Percentiles rank a stretch among this genome's conserved stretches.
phyloP scores from a whole-genome alignment of 1,139 yeast species.

The Debaryomycetaceae sp. region DNA sequence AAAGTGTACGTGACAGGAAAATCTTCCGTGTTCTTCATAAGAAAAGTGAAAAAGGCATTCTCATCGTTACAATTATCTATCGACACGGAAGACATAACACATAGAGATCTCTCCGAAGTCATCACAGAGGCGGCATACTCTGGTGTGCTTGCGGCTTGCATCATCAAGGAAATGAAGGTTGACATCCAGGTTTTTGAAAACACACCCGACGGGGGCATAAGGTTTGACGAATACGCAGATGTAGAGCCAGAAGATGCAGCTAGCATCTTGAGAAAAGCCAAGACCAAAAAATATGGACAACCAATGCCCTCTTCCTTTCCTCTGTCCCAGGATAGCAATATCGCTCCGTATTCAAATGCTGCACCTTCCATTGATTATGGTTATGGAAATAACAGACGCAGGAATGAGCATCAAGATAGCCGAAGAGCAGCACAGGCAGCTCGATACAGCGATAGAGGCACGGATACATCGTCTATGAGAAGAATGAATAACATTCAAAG shows the following conservation, averaged over 20 bases:
- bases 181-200: constrained; percentile 74
- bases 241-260: constrained; percentile 65
- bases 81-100: constrained; percentile 44
- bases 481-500: constrained; percentile 1
- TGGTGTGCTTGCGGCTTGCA: constrained; percentile 71
- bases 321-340: constrained; percentile 12
- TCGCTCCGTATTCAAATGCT: constrained; percentile 11
- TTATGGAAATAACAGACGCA: constrained; percentile 1
- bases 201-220: constrained; percentile 65
- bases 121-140: constrained; percentile 79
- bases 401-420: constrained; percentile 5
- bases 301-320: too few relatives aligned
- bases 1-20: constrained; percentile 65
- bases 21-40: constrained; percentile 56
- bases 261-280: constrained; percentile 37
- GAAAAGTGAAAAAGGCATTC: constrained; percentile 54
- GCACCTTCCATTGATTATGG: neutral
- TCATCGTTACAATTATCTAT: constrained; percentile 46
- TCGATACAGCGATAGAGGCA: constrained; percentile 3
- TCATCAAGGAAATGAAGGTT: constrained; percentile 57
- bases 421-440: constrained; percentile 7
- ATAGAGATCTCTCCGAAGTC: constrained; percentile 45
- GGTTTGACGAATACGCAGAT: constrained; percentile 77
- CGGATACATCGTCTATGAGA: neutral
- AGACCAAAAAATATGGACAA: constrained; percentile 19